Conservation (phyloP, 2,329 filamentous ascomycete species). For the Aspergillus terreus region DNA sequence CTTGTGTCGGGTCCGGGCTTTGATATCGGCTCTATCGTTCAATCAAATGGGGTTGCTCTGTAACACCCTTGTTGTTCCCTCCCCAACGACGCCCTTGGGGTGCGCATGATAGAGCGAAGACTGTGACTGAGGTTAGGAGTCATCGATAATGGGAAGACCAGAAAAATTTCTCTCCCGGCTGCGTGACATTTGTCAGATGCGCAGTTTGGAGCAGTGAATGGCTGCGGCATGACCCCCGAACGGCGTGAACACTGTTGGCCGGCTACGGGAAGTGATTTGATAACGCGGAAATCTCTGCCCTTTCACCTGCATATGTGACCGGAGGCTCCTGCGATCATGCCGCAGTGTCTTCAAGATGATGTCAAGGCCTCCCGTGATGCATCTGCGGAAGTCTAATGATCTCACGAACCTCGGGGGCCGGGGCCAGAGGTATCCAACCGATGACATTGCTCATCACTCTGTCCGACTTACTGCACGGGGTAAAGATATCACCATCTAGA, state of each 20-base stretch:
- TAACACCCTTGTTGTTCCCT: constrained; percentile 4
- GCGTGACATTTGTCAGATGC: constrained; percentile 22
- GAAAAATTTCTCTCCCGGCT: background rate
- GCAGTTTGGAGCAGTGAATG: constrained; percentile 10
- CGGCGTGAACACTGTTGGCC: constrained; percentile 17
- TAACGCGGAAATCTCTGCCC: constrained; percentile 14
- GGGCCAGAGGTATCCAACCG: constrained; percentile 11
- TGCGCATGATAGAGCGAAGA: constrained; percentile 12
- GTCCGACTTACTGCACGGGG: constrained; percentile 10
- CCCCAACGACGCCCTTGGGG: constrained; percentile 2
- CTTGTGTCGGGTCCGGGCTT: constrained; percentile 1
- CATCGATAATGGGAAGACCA: constrained; percentile 8
- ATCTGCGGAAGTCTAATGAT: constrained; percentile 18
- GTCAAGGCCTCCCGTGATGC: constrained; percentile 20
- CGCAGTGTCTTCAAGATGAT: constrained; percentile 20
- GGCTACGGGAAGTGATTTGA: constrained; percentile 19
- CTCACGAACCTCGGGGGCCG: constrained; percentile 12
- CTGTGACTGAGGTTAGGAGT: constrained; percentile 6
- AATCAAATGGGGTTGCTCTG: constrained; percentile 10
- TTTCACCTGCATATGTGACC: constrained; percentile 17
- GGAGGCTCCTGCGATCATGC: constrained; percentile 6
- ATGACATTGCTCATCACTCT: constrained; percentile 11
- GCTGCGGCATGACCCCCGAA: constrained; percentile 19
- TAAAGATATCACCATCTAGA: constrained; percentile 11
- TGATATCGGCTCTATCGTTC: constrained; percentile 10